These are phyloP conservation scores for Eimeria sp. DNA, from an alignment of 169 alveolate genomes.

Conservation along the genomic window DNA sequence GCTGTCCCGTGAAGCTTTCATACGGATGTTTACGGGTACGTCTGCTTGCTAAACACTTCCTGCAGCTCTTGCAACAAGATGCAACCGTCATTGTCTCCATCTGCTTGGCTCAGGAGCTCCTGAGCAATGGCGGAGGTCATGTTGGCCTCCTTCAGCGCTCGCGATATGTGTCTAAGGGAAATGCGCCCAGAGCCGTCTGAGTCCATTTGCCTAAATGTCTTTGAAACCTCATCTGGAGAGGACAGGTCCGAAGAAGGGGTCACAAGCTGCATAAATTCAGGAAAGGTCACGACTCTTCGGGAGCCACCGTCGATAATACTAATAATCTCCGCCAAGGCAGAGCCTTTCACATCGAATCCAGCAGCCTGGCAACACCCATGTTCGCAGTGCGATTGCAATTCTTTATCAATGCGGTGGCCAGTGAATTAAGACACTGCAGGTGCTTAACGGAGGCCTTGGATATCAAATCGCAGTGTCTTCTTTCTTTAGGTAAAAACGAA, in stretches of 20 bases:
- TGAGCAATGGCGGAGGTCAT: slow-evolving; percentile 21
- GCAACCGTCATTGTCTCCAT: slow-evolving; percentile 53
- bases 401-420: background rate
- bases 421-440: background rate
- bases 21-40: slow-evolving; percentile 13
- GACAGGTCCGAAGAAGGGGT: slow-evolving; percentile 57
- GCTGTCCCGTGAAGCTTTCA: background rate
- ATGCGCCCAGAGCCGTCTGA: slow-evolving; percentile 60
- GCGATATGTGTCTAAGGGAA: slow-evolving; percentile 35
- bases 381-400: background rate
- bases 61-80: slow-evolving; percentile 47
- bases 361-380: slow-evolving; percentile 26
- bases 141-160: slow-evolving; percentile 60
- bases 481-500: background rate
- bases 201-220: slow-evolving; percentile 56
- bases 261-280: slow-evolving; percentile 72
- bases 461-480: background rate
- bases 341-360: slow-evolving; percentile 63
- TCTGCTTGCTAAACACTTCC: slow-evolving; percentile 61
- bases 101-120: slow-evolving; percentile 54
- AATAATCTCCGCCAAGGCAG: slow-evolving; percentile 49
- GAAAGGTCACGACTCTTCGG: slow-evolving; percentile 43
- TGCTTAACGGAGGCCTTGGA: background rate
- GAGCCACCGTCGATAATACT: slow-evolving; percentile 25
- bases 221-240: slow-evolving; percentile 59